Evolutionary conservation across 2,329 filamentous ascomycete species (phyloP).

Genomic region (Aspergillaceae sp.): DNA sequence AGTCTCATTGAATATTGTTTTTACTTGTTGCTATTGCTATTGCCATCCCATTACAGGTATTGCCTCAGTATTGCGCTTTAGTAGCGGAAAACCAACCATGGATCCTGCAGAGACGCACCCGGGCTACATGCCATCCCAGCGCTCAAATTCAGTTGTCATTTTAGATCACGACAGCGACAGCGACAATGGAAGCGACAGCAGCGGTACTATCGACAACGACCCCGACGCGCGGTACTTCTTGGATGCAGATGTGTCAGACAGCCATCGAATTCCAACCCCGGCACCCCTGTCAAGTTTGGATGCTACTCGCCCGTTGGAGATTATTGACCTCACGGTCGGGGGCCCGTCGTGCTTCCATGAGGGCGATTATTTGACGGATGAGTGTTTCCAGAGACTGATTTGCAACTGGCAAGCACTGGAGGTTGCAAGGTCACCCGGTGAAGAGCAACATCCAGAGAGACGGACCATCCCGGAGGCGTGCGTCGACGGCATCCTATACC

Average conservation of each 20-base stretch:
- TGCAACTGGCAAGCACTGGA: conserved; percentile 2
- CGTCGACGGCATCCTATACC: conserved; percentile 16
- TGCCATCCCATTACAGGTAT: too few relatives aligned
- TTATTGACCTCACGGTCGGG: conserved; percentile 8
- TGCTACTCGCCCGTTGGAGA: neutral
- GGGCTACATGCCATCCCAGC: neutral
- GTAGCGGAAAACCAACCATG: too few relatives aligned
- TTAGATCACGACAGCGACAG: conserved; percentile 2
- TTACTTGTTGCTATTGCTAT: too few relatives aligned
- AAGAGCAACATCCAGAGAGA: conserved; percentile 1
- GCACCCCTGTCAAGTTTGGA: neutral
- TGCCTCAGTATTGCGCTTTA: too few relatives aligned
- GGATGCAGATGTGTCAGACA: neutral
- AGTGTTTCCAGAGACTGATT: conserved; percentile 13
- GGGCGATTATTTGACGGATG: conserved; percentile 20
- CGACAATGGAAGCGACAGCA: conserved; percentile 2
- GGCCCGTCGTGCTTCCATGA: conserved; percentile 5
- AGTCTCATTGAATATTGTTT: too few relatives aligned
- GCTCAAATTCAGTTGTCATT: neutral
- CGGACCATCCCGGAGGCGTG: conserved; percentile 10
- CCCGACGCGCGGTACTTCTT: conserved; percentile 6
- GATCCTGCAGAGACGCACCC: too few relatives aligned
- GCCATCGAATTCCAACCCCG: neutral
- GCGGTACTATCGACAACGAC: conserved; percentile 8
- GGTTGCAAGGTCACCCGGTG: neutral